A percentile compares a stretch with the other conserved stretches of the same genome.
Evolutionary conservation across 331 rosid genomes (phyloP).

Genomic region (Rhamnella rubrinervis): DNA sequence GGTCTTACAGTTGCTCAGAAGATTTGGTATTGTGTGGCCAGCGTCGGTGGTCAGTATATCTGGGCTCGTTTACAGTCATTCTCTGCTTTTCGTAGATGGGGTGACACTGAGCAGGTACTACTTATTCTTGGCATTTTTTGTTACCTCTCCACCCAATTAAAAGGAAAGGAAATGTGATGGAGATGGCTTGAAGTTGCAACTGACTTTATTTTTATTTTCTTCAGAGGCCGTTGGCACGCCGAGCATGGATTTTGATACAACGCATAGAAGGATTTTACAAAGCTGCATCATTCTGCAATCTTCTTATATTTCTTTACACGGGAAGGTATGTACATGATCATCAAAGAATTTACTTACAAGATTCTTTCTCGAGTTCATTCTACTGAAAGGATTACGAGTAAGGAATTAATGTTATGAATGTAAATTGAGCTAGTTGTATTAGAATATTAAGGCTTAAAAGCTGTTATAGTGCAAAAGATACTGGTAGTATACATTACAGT

Average conservation of each 20-base stretch:
- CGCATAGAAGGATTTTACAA: constrained; percentile 86
- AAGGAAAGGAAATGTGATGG: neutral
- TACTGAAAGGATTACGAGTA: neutral
- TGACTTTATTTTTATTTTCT: constrained; percentile 23
- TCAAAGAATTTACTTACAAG: constrained; percentile 5
- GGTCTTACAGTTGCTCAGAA: constrained; percentile 90
- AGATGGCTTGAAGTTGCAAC: constrained; percentile 14
- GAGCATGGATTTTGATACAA: constrained; percentile 81
- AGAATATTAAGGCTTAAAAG: neutral
- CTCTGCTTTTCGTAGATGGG: constrained; percentile 99
- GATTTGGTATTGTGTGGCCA: constrained; percentile 86
- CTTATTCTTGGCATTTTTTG: constrained; percentile 8
- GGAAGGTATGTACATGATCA: constrained; percentile 61
- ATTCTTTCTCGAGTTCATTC: constrained; percentile 6
- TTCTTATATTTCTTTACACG: constrained; percentile 92
- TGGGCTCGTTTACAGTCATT: constrained; percentile 95
- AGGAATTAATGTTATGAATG: neutral
- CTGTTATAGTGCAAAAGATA: neutral
- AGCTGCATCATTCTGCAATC: constrained; percentile 94
- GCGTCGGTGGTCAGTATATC: constrained; percentile 94
- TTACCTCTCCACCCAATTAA: constrained; percentile 1
- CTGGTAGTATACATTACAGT: neutral
- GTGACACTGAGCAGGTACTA: constrained; percentile 95
- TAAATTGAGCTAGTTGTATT: neutral
- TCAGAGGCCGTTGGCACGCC: constrained; percentile 86